phyloP scores from a whole-genome alignment of 495 filamentous ascomycete genomes.

The Podospora pseudoanserina region DNA sequence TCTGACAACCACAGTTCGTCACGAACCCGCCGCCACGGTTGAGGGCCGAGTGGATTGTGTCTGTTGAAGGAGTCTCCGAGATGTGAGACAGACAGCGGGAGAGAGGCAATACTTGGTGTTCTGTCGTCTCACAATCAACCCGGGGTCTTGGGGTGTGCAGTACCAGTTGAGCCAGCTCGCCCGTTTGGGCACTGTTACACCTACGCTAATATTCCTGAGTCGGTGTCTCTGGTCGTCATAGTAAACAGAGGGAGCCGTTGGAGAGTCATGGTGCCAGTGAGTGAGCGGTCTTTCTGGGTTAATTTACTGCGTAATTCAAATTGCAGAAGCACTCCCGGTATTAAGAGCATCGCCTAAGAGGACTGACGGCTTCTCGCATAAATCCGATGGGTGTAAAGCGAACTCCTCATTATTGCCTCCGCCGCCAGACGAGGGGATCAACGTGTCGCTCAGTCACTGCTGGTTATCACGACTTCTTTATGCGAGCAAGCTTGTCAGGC shows the following conservation, averaged over 20 bases:
- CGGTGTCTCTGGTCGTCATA: background rate
- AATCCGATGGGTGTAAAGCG: conserved; percentile 17
- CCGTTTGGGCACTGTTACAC: background rate
- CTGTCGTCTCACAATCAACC: background rate
- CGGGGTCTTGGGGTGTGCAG: background rate
- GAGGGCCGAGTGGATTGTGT: conserved; percentile 1
- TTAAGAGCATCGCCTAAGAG: conserved; percentile 10
- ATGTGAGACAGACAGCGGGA: conserved; percentile 3
- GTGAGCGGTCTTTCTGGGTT: background rate
- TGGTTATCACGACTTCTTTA: background rate
- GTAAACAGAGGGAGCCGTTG: background rate
- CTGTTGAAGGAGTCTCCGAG: background rate
- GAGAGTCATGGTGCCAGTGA: background rate
- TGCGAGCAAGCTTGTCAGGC: background rate
- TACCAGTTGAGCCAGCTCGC: background rate
- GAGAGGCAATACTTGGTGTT: background rate
- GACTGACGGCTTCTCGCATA: conserved; percentile 23
- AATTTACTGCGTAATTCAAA: background rate
- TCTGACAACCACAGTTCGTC: background rate
- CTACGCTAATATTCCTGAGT: too few species aligned
- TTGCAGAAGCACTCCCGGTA: background rate
- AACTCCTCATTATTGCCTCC: background rate
- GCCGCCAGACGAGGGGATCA: background rate
- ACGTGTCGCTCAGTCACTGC: background rate
- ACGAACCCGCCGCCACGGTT: conserved; percentile 2